phyloP scores from a whole-genome alignment of 352 stramenopile species.

The Blastocystis sp. region DNA sequence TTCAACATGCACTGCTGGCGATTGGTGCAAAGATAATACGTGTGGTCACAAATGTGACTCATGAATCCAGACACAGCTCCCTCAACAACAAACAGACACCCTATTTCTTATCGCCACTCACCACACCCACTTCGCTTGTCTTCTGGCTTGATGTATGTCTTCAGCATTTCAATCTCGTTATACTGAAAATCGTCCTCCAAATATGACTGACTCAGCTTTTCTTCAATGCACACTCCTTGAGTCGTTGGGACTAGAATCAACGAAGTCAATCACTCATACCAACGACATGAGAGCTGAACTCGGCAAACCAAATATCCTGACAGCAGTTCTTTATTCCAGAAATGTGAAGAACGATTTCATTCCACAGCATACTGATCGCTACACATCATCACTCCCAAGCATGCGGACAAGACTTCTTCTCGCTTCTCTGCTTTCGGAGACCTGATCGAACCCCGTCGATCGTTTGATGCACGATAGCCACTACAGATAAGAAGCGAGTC shows the following conservation, averaged over 20 bases:
- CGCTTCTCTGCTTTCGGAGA: constrained; percentile 40
- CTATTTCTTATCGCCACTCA: neutral
- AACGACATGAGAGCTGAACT: constrained; percentile 23
- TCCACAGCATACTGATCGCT: constrained; percentile 60
- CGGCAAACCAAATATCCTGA: constrained; percentile 59
- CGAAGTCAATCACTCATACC: neutral
- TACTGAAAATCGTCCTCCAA: constrained; percentile 59
- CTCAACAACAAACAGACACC: constrained; percentile 52
- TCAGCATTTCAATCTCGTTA: constrained; percentile 41
- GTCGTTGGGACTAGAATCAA: neutral
- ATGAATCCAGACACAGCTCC: constrained; percentile 39
- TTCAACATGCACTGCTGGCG: constrained; percentile 21
- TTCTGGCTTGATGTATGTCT: constrained; percentile 19
- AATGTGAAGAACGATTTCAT: constrained; percentile 36
- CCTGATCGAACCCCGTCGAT: constrained; percentile 32
- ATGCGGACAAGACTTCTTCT: constrained; percentile 58
- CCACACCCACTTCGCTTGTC: neutral
- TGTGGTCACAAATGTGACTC: constrained; percentile 24
- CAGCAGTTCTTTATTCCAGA: constrained; percentile 51
- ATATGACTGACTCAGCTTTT: neutral
- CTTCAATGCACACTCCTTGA: constrained; percentile 1
- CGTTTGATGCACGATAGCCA: constrained; percentile 45
- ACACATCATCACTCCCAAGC: neutral
- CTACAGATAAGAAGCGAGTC: neutral
- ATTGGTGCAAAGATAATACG: constrained; percentile 54